phyloP scores from a whole-genome alignment of 106 monocot genomes.

The Acanthochlamys bracteata region DNA sequence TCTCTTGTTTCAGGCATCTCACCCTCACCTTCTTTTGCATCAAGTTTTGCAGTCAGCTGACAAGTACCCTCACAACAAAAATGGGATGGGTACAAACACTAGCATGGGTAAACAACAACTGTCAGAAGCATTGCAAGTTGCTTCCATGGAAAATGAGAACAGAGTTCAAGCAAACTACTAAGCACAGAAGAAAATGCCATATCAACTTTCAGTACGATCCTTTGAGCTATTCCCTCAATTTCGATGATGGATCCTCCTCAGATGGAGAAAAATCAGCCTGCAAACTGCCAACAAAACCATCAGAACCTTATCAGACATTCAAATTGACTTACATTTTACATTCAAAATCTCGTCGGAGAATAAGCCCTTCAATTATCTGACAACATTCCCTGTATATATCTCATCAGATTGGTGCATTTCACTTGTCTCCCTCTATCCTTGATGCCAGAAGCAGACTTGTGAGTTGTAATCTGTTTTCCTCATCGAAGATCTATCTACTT shows the following conservation, averaged over 20 bases:
- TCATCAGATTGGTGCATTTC: no score
- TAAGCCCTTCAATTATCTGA: no score
- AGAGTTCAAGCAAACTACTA: constrained; percentile 2
- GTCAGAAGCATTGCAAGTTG: not conserved
- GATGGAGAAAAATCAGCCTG: not conserved
- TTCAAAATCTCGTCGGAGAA: no score
- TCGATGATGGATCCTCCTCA: constrained; percentile 17
- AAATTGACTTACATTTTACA: not conserved
- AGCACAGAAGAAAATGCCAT: not conserved
- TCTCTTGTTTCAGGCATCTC: no score
- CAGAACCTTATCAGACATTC: not conserved
- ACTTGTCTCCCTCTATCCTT: no score
- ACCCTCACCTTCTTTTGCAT: no score
- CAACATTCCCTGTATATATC: no score
- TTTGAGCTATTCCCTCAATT: constrained; percentile 22
- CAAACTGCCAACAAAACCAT: constrained; percentile 1
- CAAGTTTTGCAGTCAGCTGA: no score
- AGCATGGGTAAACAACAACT: not conserved
- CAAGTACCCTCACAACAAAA: no score
- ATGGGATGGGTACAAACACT: constrained; percentile 1
- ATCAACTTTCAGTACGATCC: constrained; percentile 18
- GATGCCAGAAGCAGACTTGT: no score
- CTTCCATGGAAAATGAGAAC: constrained; percentile 2
- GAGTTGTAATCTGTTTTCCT: no score
- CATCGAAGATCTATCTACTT: no score